Evolutionary conservation across 2,329 filamentous ascomycete species (phyloP).

Genomic region (Aureobasidium musti): DNA sequence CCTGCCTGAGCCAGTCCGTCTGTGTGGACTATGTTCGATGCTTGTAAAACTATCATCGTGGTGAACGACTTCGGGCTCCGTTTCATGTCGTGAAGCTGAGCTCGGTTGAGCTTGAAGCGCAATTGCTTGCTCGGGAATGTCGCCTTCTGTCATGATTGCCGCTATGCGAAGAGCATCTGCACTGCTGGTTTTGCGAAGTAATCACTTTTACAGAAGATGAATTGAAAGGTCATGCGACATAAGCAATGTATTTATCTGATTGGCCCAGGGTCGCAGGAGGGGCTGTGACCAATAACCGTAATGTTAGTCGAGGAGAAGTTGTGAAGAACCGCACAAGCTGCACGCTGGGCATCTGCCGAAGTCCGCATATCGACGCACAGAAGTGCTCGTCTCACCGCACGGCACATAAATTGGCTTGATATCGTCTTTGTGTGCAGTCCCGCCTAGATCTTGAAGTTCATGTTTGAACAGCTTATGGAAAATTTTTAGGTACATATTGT

Average conservation of each 20-base stretch:
- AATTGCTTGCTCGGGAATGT: not conserved
- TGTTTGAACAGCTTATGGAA: too few species aligned
- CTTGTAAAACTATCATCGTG: not conserved
- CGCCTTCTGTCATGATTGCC: not conserved
- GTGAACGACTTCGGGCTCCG: not conserved
- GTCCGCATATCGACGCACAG: not conserved
- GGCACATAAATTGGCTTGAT: too few species aligned
- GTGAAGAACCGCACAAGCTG: too few species aligned
- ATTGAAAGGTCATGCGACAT: not conserved
- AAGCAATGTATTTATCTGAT: not conserved
- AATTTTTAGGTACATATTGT: not conserved
- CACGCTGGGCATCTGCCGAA: too few species aligned
- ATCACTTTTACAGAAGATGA: not conserved
- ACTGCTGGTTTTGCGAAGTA: not conserved
- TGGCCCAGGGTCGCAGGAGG: not conserved
- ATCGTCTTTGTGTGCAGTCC: too few species aligned
- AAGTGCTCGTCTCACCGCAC: too few species aligned
- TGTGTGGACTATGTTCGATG: not conserved
- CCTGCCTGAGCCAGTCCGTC: not conserved
- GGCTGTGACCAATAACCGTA: not conserved
- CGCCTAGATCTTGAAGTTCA: too few species aligned
- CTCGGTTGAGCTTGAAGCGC: not conserved
- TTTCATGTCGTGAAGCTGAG: not conserved
- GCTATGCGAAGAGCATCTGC: not conserved
- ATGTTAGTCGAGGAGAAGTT: too few species aligned